Conservation (phyloP, 352 stramenopile genomes). For the Aphanomyces invadans region DNA sequence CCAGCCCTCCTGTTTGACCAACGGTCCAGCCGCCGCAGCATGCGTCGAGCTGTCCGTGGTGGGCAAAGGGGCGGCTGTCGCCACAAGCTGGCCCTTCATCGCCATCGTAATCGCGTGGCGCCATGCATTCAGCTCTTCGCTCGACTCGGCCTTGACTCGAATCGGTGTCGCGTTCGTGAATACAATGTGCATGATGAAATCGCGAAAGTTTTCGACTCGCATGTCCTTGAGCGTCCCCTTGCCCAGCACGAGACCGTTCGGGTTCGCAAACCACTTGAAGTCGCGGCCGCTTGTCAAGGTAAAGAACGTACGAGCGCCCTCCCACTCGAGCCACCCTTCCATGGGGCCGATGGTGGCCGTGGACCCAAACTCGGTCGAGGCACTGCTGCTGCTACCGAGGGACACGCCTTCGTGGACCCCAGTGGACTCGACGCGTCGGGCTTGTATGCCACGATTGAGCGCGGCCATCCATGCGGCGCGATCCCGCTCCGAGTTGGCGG, state of each 20-base stretch:
- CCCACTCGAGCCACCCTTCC: constrained; percentile 20
- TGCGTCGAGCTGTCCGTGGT: no score
- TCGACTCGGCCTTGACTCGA: constrained; percentile 13
- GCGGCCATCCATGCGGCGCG: background rate
- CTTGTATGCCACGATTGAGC: background rate
- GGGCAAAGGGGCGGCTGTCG: no score
- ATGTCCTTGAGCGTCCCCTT: constrained; percentile 21
- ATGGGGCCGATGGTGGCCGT: background rate
- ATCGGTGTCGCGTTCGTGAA: constrained; percentile 7
- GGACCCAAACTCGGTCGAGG: background rate
- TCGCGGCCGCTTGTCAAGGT: background rate
- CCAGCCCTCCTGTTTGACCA: constrained; percentile 37
- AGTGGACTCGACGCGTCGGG: background rate
- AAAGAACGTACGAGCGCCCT: constrained; percentile 15
- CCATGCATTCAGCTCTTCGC: constrained; percentile 7
- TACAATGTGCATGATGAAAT: constrained; percentile 22
- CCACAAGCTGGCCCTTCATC: constrained; percentile 1
- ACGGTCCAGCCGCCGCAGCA: no score
- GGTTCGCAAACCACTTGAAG: constrained; percentile 6
- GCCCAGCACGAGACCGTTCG: constrained; percentile 5
- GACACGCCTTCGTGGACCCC: background rate
- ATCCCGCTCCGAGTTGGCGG: constrained; percentile 24
- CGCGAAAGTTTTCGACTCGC: constrained; percentile 19
- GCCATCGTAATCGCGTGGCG: background rate
- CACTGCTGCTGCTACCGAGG: background rate